A percentile compares a stretch with the other conserved stretches of the same genome.
Evolutionary conservation across 352 stramenopile genomes (phyloP).

Genomic region (Phytophthora colocasiae): DNA sequence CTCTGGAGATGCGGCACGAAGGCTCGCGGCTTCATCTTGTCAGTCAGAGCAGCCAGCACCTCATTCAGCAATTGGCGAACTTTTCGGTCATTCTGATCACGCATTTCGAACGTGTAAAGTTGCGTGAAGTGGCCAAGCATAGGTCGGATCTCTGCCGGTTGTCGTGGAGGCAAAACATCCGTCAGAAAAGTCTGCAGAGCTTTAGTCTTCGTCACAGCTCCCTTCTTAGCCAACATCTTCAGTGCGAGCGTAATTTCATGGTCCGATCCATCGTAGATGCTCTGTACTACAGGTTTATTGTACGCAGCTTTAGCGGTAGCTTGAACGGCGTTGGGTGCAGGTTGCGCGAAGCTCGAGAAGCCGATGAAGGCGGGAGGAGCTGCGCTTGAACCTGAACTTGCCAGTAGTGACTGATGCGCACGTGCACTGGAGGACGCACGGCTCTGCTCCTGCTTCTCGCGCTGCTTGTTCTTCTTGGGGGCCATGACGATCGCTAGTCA

Average conservation of each 20-base stretch:
- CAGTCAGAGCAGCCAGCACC: constrained; percentile 60
- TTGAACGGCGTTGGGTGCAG: constrained; percentile 22
- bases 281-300: constrained; percentile 36
- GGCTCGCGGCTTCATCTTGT: constrained; percentile 74
- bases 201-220: constrained; percentile 83
- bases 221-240: constrained; percentile 90
- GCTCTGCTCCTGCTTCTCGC: constrained; percentile 86
- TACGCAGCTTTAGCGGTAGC: constrained; percentile 17
- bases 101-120: constrained; percentile 82
- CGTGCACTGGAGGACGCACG: constrained; percentile 81
- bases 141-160: constrained; percentile 60
- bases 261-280: constrained; percentile 83
- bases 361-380: constrained; percentile 65
- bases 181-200: constrained; percentile 68
- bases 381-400: constrained; percentile 30
- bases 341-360: constrained; percentile 71
- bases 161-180: constrained; percentile 68
- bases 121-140: constrained; percentile 84
- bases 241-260: constrained; percentile 79
- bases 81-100: constrained; percentile 86
- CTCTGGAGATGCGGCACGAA: constrained; percentile 77
- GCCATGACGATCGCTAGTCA: constrained; percentile 24
- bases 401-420: constrained; percentile 68
- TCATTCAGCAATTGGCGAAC: constrained; percentile 81
- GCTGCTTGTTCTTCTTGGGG: constrained; percentile 89